Percentiles rank a stretch among this genome's conserved stretches.
phyloP scores from a whole-genome alignment of 192 early-diverging fungal genomes.

The Jimgerdemannia flammicorona region DNA sequence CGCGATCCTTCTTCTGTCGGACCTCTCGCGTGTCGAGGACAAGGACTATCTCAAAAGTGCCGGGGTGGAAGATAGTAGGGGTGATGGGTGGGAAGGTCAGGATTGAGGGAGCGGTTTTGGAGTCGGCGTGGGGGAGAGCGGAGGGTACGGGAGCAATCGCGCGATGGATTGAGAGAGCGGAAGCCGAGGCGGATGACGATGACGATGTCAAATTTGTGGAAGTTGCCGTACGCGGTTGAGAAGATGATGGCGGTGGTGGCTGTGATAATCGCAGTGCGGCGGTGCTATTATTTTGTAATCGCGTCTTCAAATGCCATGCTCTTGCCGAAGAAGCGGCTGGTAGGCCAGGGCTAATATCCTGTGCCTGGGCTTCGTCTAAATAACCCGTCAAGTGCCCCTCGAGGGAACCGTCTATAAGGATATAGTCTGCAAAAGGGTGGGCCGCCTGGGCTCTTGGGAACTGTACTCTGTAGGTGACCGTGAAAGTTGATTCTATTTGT shows the following conservation, averaged over 20 bases:
- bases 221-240: not conserved
- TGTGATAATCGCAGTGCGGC: not conserved
- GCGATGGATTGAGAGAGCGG: not conserved
- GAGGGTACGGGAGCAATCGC: not conserved
- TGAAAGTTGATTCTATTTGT: not conserved
- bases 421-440: not conserved
- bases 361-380: not conserved
- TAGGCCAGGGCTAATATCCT: not conserved
- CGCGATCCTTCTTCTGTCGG: conserved; percentile 58
- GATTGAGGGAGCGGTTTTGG: not conserved
- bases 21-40: conserved; percentile 87
- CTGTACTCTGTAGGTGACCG: not conserved
- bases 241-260: not conserved
- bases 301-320: not conserved
- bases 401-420: not conserved
- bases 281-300: not conserved
- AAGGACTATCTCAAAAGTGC: conserved; percentile 63
- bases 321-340: not conserved
- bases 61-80: conserved; percentile 14
- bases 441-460: not conserved
- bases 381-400: not conserved
- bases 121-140: conserved; percentile 4
- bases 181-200: not conserved
- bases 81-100: not conserved
- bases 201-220: not conserved